Conservation (phyloP, 2,329 filamentous ascomycete species). For the Fusarium sp. region DNA sequence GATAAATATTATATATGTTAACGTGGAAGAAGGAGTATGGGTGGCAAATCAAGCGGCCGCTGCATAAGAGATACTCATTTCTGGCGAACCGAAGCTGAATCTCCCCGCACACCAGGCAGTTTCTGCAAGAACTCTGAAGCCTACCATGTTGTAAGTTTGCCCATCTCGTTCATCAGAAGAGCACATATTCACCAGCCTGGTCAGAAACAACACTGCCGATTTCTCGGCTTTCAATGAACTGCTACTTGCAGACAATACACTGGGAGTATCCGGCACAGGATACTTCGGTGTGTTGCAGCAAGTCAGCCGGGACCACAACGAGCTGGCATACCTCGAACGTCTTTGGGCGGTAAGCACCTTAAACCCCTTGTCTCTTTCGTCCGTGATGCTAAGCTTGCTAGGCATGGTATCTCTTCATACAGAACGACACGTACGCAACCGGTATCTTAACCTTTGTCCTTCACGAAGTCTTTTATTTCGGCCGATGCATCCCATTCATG, state of each 20-base stretch:
- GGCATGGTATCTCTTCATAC: constrained; percentile 97
- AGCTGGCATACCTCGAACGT: neutral
- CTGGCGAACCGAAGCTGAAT: neutral
- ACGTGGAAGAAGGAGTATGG: neutral
- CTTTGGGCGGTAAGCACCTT: neutral
- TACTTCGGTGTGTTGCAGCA: neutral
- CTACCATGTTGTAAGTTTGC: neutral
- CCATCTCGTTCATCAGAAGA: neutral
- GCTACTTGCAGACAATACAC: neutral
- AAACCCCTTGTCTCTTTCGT: neutral
- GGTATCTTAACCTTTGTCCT: constrained; percentile 97
- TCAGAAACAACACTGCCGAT: neutral
- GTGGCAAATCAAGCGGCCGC: neutral
- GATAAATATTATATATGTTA: neutral
- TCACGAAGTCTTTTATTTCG: constrained; percentile 96
- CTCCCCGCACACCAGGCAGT: too few species aligned
- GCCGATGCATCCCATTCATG: constrained; percentile 89
- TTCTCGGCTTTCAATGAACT: neutral
- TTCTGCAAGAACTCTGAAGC: neutral
- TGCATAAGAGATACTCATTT: neutral
- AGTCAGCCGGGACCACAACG: neutral
- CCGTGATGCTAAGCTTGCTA: constrained; percentile 39
- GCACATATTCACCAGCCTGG: neutral
- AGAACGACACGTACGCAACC: constrained; percentile 95
- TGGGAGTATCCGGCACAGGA: neutral